phyloP scores from a whole-genome alignment of 2,329 filamentous ascomycete species.

The Geoglossum cookeanum region DNA sequence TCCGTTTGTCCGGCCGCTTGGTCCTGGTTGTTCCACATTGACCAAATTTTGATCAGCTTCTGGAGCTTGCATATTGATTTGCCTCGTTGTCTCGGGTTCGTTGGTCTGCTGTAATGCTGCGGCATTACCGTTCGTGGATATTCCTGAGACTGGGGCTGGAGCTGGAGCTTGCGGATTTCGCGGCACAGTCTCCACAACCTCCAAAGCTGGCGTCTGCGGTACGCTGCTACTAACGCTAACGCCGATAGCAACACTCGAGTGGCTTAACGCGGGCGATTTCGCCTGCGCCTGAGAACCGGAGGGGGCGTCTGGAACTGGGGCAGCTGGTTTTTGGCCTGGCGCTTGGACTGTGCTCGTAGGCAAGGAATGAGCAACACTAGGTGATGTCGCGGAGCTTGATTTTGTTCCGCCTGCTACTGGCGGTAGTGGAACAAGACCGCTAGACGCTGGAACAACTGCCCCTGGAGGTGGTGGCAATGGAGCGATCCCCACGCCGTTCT shows the following conservation, averaged over 20 bases:
- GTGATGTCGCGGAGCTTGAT: conserved; percentile 39
- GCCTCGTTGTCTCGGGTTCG: neutral
- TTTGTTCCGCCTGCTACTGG: conserved; percentile 33
- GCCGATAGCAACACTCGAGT: conserved; percentile 21
- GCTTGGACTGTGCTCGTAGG: conserved; percentile 21
- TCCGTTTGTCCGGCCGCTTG: neutral
- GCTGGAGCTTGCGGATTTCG: neutral
- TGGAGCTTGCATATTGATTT: neutral
- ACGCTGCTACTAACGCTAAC: conserved; percentile 22
- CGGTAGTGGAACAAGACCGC: conserved; percentile 26
- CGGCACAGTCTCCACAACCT: conserved; percentile 23
- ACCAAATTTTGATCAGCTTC: neutral
- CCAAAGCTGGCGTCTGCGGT: conserved; percentile 27
- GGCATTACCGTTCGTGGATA: neutral
- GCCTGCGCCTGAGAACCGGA: conserved; percentile 21
- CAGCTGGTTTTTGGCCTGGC: conserved; percentile 19
- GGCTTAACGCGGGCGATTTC: conserved; percentile 32
- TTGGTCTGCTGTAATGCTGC: neutral
- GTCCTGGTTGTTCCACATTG: neutral
- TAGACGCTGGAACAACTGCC: conserved; percentile 21
- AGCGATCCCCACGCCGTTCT: conserved; percentile 74
- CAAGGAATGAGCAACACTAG: conserved; percentile 29
- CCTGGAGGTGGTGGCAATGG: conserved; percentile 82
- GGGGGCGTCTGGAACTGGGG: conserved; percentile 10
- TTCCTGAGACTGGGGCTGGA: neutral